Conservation (phyloP, 2,329 filamentous ascomycete genomes). For the Pseudogymnoascus sp. region DNA sequence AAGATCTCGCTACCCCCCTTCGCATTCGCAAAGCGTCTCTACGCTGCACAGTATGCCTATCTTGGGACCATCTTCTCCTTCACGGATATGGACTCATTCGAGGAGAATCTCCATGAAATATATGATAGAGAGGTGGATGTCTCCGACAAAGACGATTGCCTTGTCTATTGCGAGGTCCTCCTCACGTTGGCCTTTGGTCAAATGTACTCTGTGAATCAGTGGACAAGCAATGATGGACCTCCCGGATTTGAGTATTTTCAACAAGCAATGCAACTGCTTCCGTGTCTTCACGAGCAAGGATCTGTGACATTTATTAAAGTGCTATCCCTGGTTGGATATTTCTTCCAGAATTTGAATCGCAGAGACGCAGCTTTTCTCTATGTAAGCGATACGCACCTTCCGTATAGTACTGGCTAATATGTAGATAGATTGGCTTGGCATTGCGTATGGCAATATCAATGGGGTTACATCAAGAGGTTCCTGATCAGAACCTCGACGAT, state of each 20-base stretch:
- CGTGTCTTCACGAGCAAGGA: slow-evolving; percentile 46
- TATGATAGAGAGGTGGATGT: slow-evolving; percentile 37
- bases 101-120: slow-evolving; percentile 35
- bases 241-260: slow-evolving; percentile 49
- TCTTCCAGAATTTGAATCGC: slow-evolving; percentile 48
- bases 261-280: slow-evolving; percentile 41
- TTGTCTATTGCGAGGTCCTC: slow-evolving; percentile 43
- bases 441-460: slow-evolving; percentile 49
- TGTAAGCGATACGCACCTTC: slow-evolving; percentile 19
- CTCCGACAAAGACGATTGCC: slow-evolving; percentile 37
- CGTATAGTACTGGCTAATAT: background rate
- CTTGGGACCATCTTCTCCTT: slow-evolving; percentile 51
- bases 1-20: slow-evolving; percentile 34
- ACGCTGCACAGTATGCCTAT: slow-evolving; percentile 44
- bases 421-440: slow-evolving; percentile 38
- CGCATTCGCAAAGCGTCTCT: slow-evolving; percentile 42
- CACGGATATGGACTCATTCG: slow-evolving; percentile 39
- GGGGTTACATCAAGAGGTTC: slow-evolving; percentile 46
- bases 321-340: slow-evolving; percentile 45
- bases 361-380: slow-evolving; percentile 48
- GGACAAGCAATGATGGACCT: slow-evolving; percentile 42
- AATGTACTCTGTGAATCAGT: slow-evolving; percentile 50
- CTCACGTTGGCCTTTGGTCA: slow-evolving; percentile 47
- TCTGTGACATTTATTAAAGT: slow-evolving; percentile 48
- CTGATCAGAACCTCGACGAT: slow-evolving; percentile 31